Percentiles rank a stretch among this genome's conserved stretches.
Evolutionary conservation across 2,329 filamentous ascomycete species (phyloP).

Genomic region (Colletotrichum filicis): DNA sequence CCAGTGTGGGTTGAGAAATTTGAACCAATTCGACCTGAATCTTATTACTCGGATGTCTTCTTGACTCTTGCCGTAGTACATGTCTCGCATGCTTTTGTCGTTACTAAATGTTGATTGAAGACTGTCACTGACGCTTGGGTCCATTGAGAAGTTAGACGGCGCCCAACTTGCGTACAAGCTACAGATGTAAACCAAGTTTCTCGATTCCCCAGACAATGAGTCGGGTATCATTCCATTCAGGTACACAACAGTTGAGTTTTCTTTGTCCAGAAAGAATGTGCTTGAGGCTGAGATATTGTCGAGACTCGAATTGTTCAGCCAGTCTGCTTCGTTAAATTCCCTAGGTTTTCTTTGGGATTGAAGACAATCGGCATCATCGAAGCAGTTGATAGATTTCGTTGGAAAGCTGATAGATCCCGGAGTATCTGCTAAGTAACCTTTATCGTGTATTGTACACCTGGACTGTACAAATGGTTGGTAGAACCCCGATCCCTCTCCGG

Average conservation of each 20-base stretch:
- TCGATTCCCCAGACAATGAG: not conserved
- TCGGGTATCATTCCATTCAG: not conserved
- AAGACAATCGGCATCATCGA: not conserved
- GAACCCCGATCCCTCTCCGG: not conserved
- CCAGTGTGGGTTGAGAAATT: not conserved
- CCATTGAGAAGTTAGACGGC: not conserved
- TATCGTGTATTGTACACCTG: not conserved
- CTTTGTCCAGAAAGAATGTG: not conserved
- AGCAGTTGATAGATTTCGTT: not conserved
- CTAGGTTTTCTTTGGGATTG: not conserved
- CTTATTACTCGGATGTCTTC: not conserved
- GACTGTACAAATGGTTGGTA: slow-evolving; percentile 21
- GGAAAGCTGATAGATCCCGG: not conserved
- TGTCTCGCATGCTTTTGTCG: not conserved
- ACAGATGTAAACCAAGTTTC: slow-evolving; percentile 1
- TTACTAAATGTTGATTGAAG: slow-evolving; percentile 1
- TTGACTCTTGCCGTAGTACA: not conserved
- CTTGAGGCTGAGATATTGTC: not conserved
- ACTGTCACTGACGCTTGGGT: not conserved
- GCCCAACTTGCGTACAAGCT: slow-evolving; percentile 13
- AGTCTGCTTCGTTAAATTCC: not conserved
- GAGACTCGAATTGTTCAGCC: not conserved
- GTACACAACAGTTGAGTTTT: not conserved
- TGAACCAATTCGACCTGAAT: not conserved
- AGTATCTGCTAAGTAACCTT: not conserved